A percentile compares a stretch with the other conserved stretches of the same genome.
phyloP scores from a whole-genome alignment of 139 green algal species.

The Desmodesmus armatus region DNA sequence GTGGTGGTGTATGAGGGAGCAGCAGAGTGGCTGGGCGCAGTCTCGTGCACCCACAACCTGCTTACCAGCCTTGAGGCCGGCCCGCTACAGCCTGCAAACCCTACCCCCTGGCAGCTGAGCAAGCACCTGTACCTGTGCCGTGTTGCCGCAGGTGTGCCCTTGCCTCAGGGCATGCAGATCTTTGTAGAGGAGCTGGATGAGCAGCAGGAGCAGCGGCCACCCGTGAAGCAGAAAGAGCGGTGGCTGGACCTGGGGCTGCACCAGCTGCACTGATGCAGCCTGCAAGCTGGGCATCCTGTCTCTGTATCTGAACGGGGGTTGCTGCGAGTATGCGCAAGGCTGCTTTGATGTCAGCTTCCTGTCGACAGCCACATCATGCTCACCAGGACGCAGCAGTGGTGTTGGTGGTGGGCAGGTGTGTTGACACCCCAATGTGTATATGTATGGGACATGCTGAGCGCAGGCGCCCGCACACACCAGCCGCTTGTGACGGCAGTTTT shows the following conservation, averaged over 20 bases:
- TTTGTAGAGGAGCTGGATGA: slow-evolving; percentile 6
- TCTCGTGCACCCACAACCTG: too few species aligned
- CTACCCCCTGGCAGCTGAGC: not conserved
- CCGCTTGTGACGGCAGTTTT: too few species aligned
- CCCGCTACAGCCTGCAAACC: not conserved
- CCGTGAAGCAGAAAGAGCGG: slow-evolving; percentile 7
- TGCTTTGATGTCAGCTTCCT: not conserved
- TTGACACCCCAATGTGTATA: too few species aligned
- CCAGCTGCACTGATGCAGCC: slow-evolving; percentile 12
- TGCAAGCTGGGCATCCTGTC: not conserved
- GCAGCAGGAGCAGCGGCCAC: slow-evolving; percentile 22
- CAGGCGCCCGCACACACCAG: too few species aligned
- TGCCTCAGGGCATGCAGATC: slow-evolving; percentile 1
- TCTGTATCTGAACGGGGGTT: not conserved
- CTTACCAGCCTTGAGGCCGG: too few species aligned
- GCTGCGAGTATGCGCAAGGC: not conserved
- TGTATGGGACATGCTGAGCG: too few species aligned
- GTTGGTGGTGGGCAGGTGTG: too few species aligned
- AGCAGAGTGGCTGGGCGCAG: too few species aligned
- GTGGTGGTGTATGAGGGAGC: too few species aligned
- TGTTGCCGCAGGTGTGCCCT: slow-evolving; percentile 6
- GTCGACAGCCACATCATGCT: not conserved
- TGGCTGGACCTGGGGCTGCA: slow-evolving; percentile 35
- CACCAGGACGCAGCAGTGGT: not conserved
- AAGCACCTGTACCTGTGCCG: not conserved